These are phyloP conservation scores for Cardamine occulta DNA, from an alignment of 345 rosid genomes.

Conservation along the genomic window DNA sequence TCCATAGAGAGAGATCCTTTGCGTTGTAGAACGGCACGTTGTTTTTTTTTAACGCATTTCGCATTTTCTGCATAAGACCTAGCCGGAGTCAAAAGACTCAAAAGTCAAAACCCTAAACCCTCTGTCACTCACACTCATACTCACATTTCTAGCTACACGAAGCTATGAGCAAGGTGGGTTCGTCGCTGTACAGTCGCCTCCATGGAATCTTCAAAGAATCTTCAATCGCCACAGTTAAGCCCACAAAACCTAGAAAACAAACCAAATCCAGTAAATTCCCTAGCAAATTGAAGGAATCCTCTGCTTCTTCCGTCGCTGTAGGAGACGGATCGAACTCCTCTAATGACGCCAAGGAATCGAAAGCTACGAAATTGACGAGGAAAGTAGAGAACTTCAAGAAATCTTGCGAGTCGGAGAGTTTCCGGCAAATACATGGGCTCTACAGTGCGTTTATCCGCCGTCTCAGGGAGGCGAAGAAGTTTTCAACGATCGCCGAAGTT, in stretches of 20 bases:
- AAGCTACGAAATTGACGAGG: slow-evolving; percentile 48
- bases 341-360: slow-evolving; percentile 37
- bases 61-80: slow-evolving; percentile 7
- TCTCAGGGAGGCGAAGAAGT: slow-evolving; percentile 54
- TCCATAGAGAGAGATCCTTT: not conserved
- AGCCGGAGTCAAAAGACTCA: not conserved
- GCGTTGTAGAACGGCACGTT: slow-evolving; percentile 16
- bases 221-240: slow-evolving; percentile 22
- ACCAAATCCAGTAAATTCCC: slow-evolving; percentile 37
- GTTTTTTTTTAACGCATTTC: slow-evolving; percentile 8
- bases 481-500: slow-evolving; percentile 58
- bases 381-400: slow-evolving; percentile 65
- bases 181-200: slow-evolving; percentile 49
- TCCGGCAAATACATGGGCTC: slow-evolving; percentile 53
- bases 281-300: slow-evolving; percentile 25
- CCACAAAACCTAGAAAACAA: slow-evolving; percentile 18
- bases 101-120: slow-evolving; percentile 40
- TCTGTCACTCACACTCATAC: slow-evolving; percentile 16
- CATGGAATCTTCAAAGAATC: slow-evolving; percentile 45
- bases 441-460: slow-evolving; percentile 62
- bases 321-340: slow-evolving; percentile 17
- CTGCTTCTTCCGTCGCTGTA: not conserved
- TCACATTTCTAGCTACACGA: slow-evolving; percentile 21
- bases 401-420: slow-evolving; percentile 54
- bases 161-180: slow-evolving; percentile 46